Evolutionary conservation across 495 filamentous ascomycete genomes (phyloP).

Genomic region (Durotheca rogersii): DNA sequence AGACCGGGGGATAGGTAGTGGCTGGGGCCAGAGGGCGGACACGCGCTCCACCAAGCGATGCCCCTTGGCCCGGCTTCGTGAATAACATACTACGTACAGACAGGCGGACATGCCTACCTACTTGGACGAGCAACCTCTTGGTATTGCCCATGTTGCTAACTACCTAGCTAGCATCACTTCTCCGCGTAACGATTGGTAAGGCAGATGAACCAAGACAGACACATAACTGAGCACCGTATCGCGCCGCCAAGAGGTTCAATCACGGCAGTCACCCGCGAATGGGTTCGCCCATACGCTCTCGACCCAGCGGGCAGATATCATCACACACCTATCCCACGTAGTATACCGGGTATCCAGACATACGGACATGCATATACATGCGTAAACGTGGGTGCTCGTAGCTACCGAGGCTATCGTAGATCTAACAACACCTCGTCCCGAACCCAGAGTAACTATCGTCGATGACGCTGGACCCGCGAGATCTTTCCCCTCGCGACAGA

Average conservation of each 20-base stretch:
- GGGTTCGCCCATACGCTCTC: too few relatives aligned
- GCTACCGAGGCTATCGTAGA: too few relatives aligned
- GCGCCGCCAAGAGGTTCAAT: constrained; percentile 23
- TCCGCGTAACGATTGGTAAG: neutral
- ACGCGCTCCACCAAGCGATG: constrained; percentile 25
- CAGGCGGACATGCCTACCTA: too few relatives aligned
- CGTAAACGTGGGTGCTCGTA: too few relatives aligned
- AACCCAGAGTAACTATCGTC: neutral
- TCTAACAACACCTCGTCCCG: too few relatives aligned
- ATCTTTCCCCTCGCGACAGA: neutral
- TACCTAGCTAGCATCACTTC: neutral
- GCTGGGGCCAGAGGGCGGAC: constrained; percentile 14
- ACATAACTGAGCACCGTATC: constrained; percentile 12
- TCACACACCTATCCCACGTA: too few relatives aligned
- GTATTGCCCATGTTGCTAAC: constrained; percentile 33
- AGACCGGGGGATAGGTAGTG: constrained; percentile 8
- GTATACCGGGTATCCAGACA: too few relatives aligned
- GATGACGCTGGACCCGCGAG: neutral
- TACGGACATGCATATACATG: too few relatives aligned
- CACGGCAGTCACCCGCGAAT: constrained; percentile 24
- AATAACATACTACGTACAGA: too few relatives aligned
- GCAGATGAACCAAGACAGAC: constrained; percentile 15
- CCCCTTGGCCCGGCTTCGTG: constrained; percentile 24
- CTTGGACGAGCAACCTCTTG: constrained; percentile 30
- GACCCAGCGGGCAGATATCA: too few relatives aligned